These are phyloP conservation scores for Melaleuca alternifolia DNA, from an alignment of 345 rosid genomes.

Conservation along the genomic window DNA sequence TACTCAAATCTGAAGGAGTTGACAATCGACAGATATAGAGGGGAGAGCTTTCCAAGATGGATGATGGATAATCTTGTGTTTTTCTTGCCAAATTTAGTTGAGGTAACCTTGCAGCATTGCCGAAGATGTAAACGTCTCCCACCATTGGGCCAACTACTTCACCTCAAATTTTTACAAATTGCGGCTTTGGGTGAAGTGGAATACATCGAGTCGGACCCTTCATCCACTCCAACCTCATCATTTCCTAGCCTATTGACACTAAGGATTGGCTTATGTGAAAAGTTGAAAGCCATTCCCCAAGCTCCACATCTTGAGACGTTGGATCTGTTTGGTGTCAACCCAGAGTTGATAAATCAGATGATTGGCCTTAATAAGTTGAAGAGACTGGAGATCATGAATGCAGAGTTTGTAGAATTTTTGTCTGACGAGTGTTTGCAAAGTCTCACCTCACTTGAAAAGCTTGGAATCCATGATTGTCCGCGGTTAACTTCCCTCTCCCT, in stretches of 20 bases:
- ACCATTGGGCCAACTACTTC: not conserved
- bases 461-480: not conserved
- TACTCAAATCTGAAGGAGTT: too few relatives aligned
- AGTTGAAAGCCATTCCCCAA: not conserved
- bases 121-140: not conserved
- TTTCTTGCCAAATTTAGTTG: not conserved
- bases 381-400: not conserved
- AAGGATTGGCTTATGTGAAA: not conserved
- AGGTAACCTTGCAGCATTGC: too few relatives aligned
- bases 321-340: too few relatives aligned
- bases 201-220: not conserved
- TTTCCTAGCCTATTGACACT: not conserved
- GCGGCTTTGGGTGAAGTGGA: not conserved
- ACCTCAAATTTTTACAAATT: not conserved
- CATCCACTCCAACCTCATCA: not conserved
- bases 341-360: not conserved
- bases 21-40: too few relatives aligned
- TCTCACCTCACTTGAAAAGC: not conserved
- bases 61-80: not conserved
- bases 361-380: not conserved
- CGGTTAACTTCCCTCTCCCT: too few relatives aligned
- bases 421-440: not conserved
- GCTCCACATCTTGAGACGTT: not conserved
- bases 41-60: not conserved
- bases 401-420: too few relatives aligned